phyloP scores from a whole-genome alignment of 768 basidiomycete species.

The Tephrocybe rancida region DNA sequence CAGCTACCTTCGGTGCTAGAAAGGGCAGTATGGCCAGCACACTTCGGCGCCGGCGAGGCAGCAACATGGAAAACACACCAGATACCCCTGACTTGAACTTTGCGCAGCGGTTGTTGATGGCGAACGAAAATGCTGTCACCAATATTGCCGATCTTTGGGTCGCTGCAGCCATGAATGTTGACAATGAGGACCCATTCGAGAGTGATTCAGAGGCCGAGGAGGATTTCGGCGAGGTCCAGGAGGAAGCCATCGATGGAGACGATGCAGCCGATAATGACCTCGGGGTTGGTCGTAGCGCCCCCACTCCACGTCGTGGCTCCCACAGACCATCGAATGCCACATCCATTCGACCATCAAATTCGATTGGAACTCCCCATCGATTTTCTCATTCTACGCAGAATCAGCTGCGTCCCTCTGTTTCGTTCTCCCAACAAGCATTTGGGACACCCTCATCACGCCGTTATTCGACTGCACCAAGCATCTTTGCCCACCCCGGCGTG shows the following conservation, averaged over 20 bases:
- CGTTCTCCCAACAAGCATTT: conserved; percentile 34
- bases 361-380: conserved; percentile 32
- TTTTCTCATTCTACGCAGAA: conserved; percentile 30
- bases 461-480: conserved; percentile 67
- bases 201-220: conserved; percentile 47
- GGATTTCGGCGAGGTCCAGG: conserved; percentile 27
- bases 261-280: conserved; percentile 23
- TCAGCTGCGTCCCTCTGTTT: conserved; percentile 32
- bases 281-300: conserved; percentile 20
- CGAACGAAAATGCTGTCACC: conserved; percentile 93
- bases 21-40: conserved; percentile 60
- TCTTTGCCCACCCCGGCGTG: conserved; percentile 85
- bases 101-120: conserved; percentile 85
- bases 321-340: conserved; percentile 32
- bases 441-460: conserved; percentile 51
- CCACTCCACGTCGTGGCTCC: conserved; percentile 22
- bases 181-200: conserved; percentile 84
- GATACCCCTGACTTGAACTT: conserved; percentile 70
- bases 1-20: conserved; percentile 41
- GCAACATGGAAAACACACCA: conserved; percentile 45
- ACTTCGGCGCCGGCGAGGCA: conserved; percentile 52
- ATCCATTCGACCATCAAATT: conserved; percentile 24
- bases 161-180: conserved; percentile 93
- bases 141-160: conserved; percentile 98
- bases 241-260: conserved; percentile 32